Evolutionary conservation across 768 basidiomycete genomes (phyloP).

Genomic region (Hygrocybe coccinea): DNA sequence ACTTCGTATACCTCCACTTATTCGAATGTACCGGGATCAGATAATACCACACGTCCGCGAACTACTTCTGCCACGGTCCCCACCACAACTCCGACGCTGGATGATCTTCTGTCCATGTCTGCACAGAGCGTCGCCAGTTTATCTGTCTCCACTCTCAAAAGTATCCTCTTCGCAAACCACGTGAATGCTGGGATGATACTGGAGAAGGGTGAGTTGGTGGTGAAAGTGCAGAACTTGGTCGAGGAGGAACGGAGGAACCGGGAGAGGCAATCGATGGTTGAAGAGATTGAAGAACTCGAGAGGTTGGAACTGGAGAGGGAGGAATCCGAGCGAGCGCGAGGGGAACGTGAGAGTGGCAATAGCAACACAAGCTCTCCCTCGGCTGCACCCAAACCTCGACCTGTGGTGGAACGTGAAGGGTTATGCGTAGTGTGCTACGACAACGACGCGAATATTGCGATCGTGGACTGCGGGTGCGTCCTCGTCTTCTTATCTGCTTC

Average conservation of each 20-base stretch:
- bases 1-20: background rate
- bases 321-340: slow-evolving; percentile 23
- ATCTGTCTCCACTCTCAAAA: slow-evolving; percentile 70
- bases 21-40: slow-evolving; percentile 1
- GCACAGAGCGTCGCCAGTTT: slow-evolving; percentile 53
- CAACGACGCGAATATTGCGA: slow-evolving; percentile 88
- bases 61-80: slow-evolving; percentile 34
- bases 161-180: slow-evolving; percentile 74
- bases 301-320: slow-evolving; percentile 22
- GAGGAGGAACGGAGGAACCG: slow-evolving; percentile 59
- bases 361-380: slow-evolving; percentile 27
- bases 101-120: slow-evolving; percentile 61
- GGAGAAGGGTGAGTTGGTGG: slow-evolving; percentile 85
- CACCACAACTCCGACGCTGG: slow-evolving; percentile 54
- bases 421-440: slow-evolving; percentile 92
- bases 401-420: slow-evolving; percentile 60
- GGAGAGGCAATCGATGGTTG: slow-evolving; percentile 38
- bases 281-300: slow-evolving; percentile 30
- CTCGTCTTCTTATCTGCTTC: background rate
- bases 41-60: slow-evolving; percentile 37
- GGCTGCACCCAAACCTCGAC: slow-evolving; percentile 35
- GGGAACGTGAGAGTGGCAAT: slow-evolving; percentile 12
- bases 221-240: slow-evolving; percentile 57
- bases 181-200: slow-evolving; percentile 71
- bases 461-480: slow-evolving; percentile 89